Conservation (phyloP, 1,284 basidiomycete species). For the Pseudozyma tsukubaensis region DNA sequence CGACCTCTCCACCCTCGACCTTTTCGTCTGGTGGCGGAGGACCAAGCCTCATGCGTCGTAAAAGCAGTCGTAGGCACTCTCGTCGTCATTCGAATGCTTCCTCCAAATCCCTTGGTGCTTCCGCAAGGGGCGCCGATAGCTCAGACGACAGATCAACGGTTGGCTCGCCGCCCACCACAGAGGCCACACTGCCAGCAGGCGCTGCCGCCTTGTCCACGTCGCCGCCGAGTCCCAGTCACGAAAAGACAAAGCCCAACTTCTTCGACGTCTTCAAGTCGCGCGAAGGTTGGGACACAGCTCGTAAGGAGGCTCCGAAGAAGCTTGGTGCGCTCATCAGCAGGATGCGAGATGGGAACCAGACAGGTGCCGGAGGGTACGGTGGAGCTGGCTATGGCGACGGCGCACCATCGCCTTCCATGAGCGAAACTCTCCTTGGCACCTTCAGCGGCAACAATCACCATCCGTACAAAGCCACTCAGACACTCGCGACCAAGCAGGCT, state of each 20-base stretch:
- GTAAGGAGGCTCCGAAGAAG: constrained; percentile 66
- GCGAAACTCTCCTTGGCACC: constrained; percentile 28
- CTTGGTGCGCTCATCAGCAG: constrained; percentile 62
- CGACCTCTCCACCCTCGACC: constrained; percentile 20
- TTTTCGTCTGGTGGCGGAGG: constrained; percentile 8
- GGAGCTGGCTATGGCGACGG: constrained; percentile 15
- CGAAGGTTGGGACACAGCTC: constrained; percentile 62
- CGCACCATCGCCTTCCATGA: constrained; percentile 24
- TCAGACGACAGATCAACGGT: constrained; percentile 35
- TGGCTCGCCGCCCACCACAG: constrained; percentile 31
- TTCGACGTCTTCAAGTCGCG: constrained; percentile 61
- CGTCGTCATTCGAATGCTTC: constrained; percentile 35
- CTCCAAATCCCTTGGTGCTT: constrained; percentile 19
- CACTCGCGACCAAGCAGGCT: constrained; percentile 58
- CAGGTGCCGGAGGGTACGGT: constrained; percentile 11
- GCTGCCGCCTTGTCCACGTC: constrained; percentile 19
- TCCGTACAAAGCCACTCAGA: constrained; percentile 47
- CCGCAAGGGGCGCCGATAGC: constrained; percentile 20
- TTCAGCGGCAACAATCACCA: constrained; percentile 33
- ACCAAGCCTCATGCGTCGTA: constrained; percentile 26
- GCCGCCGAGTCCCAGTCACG: constrained; percentile 28
- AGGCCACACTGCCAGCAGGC: constrained; percentile 6
- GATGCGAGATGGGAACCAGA: constrained; percentile 60
- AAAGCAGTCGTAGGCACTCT: constrained; percentile 36
- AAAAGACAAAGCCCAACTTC: constrained; percentile 46